Conservation (phyloP, 306 rosid species). For the Casuarina glauca region DNA sequence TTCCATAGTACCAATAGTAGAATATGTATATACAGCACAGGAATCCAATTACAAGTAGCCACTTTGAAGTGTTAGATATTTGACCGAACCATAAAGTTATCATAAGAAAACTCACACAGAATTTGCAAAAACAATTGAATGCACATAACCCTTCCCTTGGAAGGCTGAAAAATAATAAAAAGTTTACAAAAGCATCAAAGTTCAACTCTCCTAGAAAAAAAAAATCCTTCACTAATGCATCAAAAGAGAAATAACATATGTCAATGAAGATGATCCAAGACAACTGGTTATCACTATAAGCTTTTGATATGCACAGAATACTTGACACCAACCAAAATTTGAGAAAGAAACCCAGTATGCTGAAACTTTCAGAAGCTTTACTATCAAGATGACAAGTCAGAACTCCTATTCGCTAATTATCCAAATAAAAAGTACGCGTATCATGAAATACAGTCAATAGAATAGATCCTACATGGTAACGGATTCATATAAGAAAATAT, state of each 20-base stretch:
- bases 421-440: constrained; percentile 16
- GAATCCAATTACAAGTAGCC: background rate
- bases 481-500: too few relatives aligned
- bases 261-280: background rate
- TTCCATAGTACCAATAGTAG: background rate
- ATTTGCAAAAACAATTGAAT: background rate
- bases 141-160: constrained; percentile 1
- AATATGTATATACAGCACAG: background rate
- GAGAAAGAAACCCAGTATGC: background rate
- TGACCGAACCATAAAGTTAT: background rate
- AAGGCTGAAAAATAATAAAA: constrained; percentile 16
- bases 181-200: constrained; percentile 21
- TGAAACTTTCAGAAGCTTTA: constrained; percentile 10
- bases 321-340: constrained; percentile 17
- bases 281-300: constrained; percentile 13
- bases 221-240: constrained; percentile 11
- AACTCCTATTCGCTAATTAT: background rate
- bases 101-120: constrained; percentile 13
- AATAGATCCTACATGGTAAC: constrained; percentile 57
- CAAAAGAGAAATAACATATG: background rate
- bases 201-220: constrained; percentile 16
- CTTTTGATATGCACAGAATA: background rate
- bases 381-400: constrained; percentile 7
- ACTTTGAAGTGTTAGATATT: background rate
- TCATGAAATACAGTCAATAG: constrained; percentile 21